These are phyloP conservation scores for Lithohypha guttulata DNA, from an alignment of 2,329 filamentous ascomycete genomes.

Conservation along the genomic window DNA sequence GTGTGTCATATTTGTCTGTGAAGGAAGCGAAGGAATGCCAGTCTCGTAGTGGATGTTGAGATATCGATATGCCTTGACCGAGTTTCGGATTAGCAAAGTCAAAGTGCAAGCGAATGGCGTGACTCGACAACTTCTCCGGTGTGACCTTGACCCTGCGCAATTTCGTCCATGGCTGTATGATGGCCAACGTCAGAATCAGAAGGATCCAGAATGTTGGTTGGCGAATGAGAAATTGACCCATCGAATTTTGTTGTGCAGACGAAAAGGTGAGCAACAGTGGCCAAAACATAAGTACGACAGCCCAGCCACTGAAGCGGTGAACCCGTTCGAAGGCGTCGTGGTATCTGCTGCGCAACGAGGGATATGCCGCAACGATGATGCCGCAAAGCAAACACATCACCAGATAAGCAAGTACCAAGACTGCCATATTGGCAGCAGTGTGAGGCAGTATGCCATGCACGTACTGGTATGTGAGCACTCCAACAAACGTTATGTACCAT, in stretches of 20 bases:
- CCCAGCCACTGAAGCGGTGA: conserved; percentile 31
- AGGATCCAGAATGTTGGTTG: conserved; percentile 21
- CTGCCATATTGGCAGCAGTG: conserved; percentile 25
- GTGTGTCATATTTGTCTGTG: conserved; percentile 10
- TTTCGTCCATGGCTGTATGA: conserved; percentile 20
- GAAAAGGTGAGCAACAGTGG: conserved; percentile 6
- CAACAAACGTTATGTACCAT: conserved; percentile 31
- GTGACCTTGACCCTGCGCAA: conserved; percentile 19
- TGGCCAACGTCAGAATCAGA: conserved; percentile 17
- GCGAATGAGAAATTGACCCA: conserved; percentile 9
- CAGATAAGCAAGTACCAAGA: conserved; percentile 24
- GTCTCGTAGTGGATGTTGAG: conserved; percentile 18
- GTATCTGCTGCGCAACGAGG: conserved; percentile 22
- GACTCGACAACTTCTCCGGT: conserved; percentile 20
- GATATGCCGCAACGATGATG: conserved; percentile 26
- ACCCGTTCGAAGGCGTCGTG: conserved; percentile 30
- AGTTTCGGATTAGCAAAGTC: conserved; percentile 16
- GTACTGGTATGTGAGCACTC: conserved; percentile 10
- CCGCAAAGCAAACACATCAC: conserved; percentile 23
- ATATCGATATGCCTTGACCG: conserved; percentile 17
- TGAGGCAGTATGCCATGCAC: conserved; percentile 2
- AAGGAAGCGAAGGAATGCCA: conserved; percentile 23
- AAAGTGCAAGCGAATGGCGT: conserved; percentile 22
- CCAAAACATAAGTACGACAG: conserved; percentile 18
- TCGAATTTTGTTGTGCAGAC: conserved; percentile 5